phyloP scores from a whole-genome alignment of 805 yeast species.

The Spathaspora arborariae region DNA sequence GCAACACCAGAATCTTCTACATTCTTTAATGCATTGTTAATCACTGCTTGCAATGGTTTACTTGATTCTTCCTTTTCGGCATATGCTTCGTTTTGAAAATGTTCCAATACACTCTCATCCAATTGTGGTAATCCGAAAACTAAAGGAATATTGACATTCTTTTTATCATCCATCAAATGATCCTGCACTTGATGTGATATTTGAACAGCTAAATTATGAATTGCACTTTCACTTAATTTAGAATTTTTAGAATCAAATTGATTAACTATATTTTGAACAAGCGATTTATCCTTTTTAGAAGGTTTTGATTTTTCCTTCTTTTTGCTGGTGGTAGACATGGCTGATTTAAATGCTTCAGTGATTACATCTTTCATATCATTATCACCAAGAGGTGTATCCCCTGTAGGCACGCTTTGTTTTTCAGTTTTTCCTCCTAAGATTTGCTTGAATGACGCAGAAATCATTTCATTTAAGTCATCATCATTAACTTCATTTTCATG shows the following conservation, averaged over 20 bases:
- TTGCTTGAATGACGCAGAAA: conserved; percentile 19
- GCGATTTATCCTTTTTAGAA: conserved; percentile 13
- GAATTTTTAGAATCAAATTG: conserved; percentile 17
- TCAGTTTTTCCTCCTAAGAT: conserved; percentile 2
- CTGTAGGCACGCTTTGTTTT: not conserved
- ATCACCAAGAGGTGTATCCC: conserved; percentile 7
- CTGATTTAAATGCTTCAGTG: conserved; percentile 24
- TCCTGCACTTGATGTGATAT: conserved; percentile 28
- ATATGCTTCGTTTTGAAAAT: conserved; percentile 32
- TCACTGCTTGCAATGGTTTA: conserved; percentile 42
- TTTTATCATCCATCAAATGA: conserved; percentile 16
- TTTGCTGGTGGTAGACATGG: conserved; percentile 7
- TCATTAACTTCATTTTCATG: conserved; percentile 11
- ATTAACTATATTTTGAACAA: conserved; percentile 24
- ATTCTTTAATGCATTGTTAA: conserved; percentile 53
- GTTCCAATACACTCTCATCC: conserved; percentile 33
- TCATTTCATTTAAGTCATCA: conserved; percentile 16
- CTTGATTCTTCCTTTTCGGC: conserved; percentile 10
- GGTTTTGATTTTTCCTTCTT: not conserved
- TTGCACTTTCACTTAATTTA: conserved; percentile 17
- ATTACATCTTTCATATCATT: conserved; percentile 25
- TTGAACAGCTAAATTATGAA: conserved; percentile 27
- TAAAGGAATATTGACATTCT: conserved; percentile 3
- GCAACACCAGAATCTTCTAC: conserved; percentile 34
- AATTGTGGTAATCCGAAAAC: conserved; percentile 25